Evolutionary conservation across 2,329 filamentous ascomycete genomes (phyloP).

Genomic region (Lecanoromycetidae sp.): DNA sequence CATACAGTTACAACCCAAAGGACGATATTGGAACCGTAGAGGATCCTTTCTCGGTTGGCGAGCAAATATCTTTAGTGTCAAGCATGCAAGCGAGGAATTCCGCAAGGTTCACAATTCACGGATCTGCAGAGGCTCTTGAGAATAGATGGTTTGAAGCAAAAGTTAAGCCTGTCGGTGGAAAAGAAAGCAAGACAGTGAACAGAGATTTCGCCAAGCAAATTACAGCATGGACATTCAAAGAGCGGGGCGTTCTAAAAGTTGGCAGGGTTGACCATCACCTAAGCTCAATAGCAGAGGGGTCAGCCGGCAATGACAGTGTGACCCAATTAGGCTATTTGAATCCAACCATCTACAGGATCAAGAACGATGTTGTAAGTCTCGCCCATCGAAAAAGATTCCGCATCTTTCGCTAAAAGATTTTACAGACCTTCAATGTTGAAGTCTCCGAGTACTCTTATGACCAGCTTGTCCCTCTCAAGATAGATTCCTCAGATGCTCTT

Average conservation of each 20-base stretch:
- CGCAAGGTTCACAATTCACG: constrained; percentile 74
- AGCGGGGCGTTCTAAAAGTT: constrained; percentile 77
- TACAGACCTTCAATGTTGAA: constrained; percentile 71
- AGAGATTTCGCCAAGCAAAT: constrained; percentile 73
- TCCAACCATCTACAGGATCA: constrained; percentile 84
- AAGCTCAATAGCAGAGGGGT: constrained; percentile 35
- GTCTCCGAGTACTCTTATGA: constrained; percentile 72
- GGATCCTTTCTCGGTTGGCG: constrained; percentile 72
- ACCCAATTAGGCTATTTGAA: constrained; percentile 44
- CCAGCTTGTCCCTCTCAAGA: constrained; percentile 60
- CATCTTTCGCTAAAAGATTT: constrained; percentile 18
- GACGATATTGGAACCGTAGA: constrained; percentile 63
- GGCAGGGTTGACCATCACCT: constrained; percentile 69
- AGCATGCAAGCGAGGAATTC: constrained; percentile 86
- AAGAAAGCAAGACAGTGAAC: constrained; percentile 58
- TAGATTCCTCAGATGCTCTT: constrained; percentile 57
- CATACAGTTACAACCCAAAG: constrained; percentile 90
- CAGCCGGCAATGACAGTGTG: constrained; percentile 40
- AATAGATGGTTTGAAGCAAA: constrained; percentile 79
- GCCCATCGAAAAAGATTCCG: background rate
- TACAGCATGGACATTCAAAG: constrained; percentile 93
- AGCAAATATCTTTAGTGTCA: constrained; percentile 74
- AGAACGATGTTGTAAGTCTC: constrained; percentile 81
- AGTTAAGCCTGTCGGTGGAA: constrained; percentile 48
- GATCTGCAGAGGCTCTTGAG: constrained; percentile 74